Evolutionary conservation across 139 green algal species (phyloP).

Genomic region (Astrephomene gubernaculifera): DNA sequence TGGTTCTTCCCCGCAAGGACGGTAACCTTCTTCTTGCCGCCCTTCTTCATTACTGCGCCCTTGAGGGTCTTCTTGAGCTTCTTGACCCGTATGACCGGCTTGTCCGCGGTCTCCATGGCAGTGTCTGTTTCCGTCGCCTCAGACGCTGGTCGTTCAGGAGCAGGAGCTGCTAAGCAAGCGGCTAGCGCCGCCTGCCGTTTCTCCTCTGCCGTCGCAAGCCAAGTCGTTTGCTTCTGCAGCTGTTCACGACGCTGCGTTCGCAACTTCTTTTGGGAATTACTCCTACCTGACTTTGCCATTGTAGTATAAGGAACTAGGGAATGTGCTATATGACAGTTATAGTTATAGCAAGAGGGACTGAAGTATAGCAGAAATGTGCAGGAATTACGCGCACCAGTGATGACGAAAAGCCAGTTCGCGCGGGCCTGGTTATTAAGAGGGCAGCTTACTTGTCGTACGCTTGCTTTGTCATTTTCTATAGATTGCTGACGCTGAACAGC

Average conservation of each 20-base stretch:
- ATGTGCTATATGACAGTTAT: too few species aligned
- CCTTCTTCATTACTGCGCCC: slow-evolving; percentile 26
- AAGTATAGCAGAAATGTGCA: too few species aligned
- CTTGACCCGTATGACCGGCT: background rate
- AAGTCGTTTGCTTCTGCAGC: slow-evolving; percentile 6
- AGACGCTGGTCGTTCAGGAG: background rate
- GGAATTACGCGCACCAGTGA: too few species aligned
- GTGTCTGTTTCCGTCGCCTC: background rate
- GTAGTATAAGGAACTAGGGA: too few species aligned
- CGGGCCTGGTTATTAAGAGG: too few species aligned
- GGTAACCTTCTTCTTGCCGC: slow-evolving; percentile 25
- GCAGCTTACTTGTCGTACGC: too few species aligned
- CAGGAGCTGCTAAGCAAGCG: background rate
- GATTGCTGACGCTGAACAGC: too few species aligned
- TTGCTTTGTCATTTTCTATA: too few species aligned
- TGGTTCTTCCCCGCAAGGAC: slow-evolving; percentile 21
- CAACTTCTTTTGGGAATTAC: slow-evolving; percentile 34
- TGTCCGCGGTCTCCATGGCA: background rate
- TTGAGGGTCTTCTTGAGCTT: slow-evolving; percentile 2
- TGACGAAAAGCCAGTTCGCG: too few species aligned
- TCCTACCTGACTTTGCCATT: slow-evolving; percentile 63
- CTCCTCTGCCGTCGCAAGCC: slow-evolving; percentile 16
- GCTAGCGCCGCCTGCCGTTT: slow-evolving; percentile 26
- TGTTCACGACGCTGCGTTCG: slow-evolving; percentile 19
- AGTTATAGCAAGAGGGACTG: too few species aligned